Evolutionary conservation across 169 alveolate genomes (phyloP).

Genomic region (Eimeria acervulina): DNA sequence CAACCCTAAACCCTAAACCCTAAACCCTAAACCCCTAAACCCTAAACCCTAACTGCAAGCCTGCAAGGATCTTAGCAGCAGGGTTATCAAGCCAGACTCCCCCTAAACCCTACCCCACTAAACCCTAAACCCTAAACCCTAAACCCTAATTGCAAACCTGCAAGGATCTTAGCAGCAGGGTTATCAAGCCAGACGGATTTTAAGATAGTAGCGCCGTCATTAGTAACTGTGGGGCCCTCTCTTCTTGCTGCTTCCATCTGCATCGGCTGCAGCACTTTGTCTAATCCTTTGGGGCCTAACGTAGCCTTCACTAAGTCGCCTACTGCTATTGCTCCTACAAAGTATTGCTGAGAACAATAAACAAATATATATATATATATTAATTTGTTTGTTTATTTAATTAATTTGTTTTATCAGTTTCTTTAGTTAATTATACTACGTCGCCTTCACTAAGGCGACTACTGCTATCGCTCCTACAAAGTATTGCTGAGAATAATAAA

Average conservation of each 20-base stretch:
- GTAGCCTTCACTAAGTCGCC: slow-evolving; percentile 99
- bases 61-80: slow-evolving; percentile 98
- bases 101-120: slow-evolving; percentile 87
- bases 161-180: slow-evolving; percentile 99
- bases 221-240: slow-evolving; percentile 97
- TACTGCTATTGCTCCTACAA: slow-evolving; percentile 99
- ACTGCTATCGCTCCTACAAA: slow-evolving; percentile 99
- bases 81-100: slow-evolving; percentile 99
- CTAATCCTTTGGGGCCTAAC: slow-evolving; percentile 98
- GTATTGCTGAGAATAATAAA: slow-evolving; percentile 76
- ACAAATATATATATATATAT: neutral
- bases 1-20: neutral
- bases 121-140: slow-evolving; percentile 22
- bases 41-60: neutral
- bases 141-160: slow-evolving; percentile 82
- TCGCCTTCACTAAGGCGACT: slow-evolving; percentile 99
- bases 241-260: slow-evolving; percentile 90
- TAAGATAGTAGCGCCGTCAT: slow-evolving; percentile 99
- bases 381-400: too few relatives aligned
- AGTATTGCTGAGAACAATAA: slow-evolving; percentile 79
- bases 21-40: slow-evolving; percentile 21
- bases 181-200: slow-evolving; percentile 99
- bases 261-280: slow-evolving; percentile 97
- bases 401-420: too few relatives aligned
- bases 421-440: too few relatives aligned